Base-by-base conservation (phyloP, 192 early-diverging fungal genomes). In the Rhizophagus prolifer region DNA sequence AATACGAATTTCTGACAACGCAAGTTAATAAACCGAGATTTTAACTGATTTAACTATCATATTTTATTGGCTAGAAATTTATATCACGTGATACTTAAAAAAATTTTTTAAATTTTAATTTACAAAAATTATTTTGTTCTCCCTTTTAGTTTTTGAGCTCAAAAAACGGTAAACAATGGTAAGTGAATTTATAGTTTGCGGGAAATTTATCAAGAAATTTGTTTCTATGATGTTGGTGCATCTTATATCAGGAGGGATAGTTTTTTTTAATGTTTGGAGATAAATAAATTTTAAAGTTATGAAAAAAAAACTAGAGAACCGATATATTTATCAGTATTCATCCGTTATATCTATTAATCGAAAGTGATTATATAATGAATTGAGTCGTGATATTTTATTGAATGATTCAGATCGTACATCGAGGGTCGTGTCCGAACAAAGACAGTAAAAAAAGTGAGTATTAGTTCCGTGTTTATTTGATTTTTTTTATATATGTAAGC, bases 401-500 rank as follows among this genome's bases (percentile, higher is more conserved):
- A 44, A 12, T 44, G 9, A 44, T 9, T 2, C 41, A 44, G 10
- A 2, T 5, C 10, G 2, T 12, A 12, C 41, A 44, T 44, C 41
- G 41, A 88, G 95, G 96, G 96, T 93, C 95, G 96, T 86, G 95
- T 98, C 84, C 85, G 97, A 82, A 99, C 97, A 79, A 99, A 99
- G 93, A 99, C 98, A 85, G 96, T 98, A 85, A 99, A 99, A 94
- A 98, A 95, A 38, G 72, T 74, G 16, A 14, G 36, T 46, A 16
- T 0, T n/a, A 4, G 46, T 41, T 8, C 4, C 10, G 10, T 63
- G 7, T 26, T 26, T 63, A 47, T 62, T 62, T 13, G 5, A 46
- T 36, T 59, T 19, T n/a, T n/a, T 31, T 7, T 36, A 60, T 23
- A 34, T 28, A 60, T 9, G 12, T 21, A 34, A 38, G 36, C 36